These are phyloP conservation scores for Ogataea pignaliae DNA, from an alignment of 805 yeast species.

Conservation along the genomic window DNA sequence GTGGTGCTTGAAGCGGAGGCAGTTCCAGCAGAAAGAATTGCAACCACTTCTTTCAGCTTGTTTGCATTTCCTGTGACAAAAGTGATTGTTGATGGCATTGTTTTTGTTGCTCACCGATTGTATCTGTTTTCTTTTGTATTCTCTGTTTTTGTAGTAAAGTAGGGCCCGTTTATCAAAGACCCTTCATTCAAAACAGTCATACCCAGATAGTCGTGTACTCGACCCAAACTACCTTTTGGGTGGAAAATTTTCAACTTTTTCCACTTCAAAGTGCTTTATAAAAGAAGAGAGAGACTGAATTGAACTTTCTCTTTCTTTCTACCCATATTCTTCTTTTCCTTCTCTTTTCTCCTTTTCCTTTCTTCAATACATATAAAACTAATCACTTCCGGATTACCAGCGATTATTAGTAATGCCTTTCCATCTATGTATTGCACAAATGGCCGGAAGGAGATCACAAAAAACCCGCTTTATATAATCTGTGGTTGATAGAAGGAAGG, in stretches of 20 bases:
- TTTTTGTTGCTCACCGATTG: not conserved
- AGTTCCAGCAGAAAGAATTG: constrained; percentile 51
- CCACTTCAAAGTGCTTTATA: not conserved
- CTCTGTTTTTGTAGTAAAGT: not conserved
- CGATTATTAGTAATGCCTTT: constrained; percentile 26
- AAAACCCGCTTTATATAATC: constrained; percentile 25
- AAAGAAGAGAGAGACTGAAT: not conserved
- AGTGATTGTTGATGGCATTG: constrained; percentile 26
- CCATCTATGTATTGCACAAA: constrained; percentile 34
- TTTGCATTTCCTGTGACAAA: constrained; percentile 75
- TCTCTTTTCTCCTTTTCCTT: constrained; percentile 8
- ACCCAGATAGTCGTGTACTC: too few species aligned
- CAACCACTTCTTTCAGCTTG: constrained; percentile 79
- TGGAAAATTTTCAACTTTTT: not conserved
- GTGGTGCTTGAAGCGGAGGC: constrained; percentile 16
- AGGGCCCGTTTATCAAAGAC: too few species aligned
- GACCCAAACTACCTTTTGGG: not conserved
- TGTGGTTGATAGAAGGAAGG: constrained; percentile 6
- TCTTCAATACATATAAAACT: constrained; percentile 23
- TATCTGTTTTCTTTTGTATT: too few species aligned
- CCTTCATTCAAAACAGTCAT: too few species aligned
- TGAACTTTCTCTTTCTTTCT: constrained; percentile 1
- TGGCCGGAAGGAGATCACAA: constrained; percentile 36
- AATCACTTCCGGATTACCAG: constrained; percentile 39
- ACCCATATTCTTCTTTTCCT: not conserved